These are phyloP conservation scores for Solanum boliviense DNA, from an alignment of 257 asterid species.

Conservation along the genomic window DNA sequence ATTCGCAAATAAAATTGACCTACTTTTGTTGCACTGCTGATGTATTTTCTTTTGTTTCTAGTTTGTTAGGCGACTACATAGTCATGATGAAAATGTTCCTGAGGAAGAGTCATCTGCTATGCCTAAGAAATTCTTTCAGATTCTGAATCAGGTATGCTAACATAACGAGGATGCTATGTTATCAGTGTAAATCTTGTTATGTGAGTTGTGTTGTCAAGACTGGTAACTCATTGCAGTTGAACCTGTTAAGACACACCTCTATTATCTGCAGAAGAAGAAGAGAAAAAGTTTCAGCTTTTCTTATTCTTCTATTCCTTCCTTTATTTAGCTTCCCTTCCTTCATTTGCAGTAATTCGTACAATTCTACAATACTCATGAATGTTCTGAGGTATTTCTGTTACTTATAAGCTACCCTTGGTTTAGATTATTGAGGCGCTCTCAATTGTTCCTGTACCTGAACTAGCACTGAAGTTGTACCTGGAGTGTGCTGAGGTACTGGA, in stretches of 20 bases:
- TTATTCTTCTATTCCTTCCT: neutral
- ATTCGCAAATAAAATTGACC: neutral
- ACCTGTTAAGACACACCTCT: neutral
- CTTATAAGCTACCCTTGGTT: slow-evolving; percentile 15
- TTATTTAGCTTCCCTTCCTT: neutral
- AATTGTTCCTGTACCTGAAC: slow-evolving; percentile 79
- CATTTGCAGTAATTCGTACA: neutral
- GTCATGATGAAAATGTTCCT: slow-evolving; percentile 49
- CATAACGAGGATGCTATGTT: neutral
- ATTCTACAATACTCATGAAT: neutral
- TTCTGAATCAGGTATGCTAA: slow-evolving; percentile 55
- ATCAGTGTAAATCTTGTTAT: neutral
- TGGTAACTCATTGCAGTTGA: neutral
- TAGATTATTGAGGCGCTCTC: slow-evolving; percentile 80
- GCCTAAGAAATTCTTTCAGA: slow-evolving; percentile 77
- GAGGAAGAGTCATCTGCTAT: slow-evolving; percentile 66
- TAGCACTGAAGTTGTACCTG: slow-evolving; percentile 72
- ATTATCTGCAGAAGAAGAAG: neutral
- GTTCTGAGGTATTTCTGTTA: neutral
- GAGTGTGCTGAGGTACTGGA: slow-evolving; percentile 92
- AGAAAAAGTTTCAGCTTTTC: neutral
- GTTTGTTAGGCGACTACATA: slow-evolving; percentile 81
- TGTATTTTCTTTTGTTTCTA: slow-evolving; percentile 12
- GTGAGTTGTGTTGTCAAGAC: neutral
- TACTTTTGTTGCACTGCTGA: neutral